A percentile compares a stretch with the other conserved stretches of the same genome.
Conservation (phyloP, 225 moss, liverwort and hornwort genomes). For the Sphagnum tenellum region DNA sequence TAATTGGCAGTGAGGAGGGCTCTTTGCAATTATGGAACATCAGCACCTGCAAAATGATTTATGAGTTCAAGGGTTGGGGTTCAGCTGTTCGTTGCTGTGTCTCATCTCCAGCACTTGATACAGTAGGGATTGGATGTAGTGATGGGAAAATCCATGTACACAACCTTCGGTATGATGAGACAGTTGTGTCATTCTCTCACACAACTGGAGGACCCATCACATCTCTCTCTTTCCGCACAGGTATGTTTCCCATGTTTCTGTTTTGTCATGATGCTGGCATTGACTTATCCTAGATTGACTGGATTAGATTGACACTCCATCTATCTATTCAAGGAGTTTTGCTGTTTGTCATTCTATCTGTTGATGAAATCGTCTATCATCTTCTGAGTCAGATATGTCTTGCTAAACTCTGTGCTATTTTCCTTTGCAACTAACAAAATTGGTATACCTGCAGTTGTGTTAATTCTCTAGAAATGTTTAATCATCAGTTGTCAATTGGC, state of each 20-base stretch:
- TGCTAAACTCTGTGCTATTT: too few species aligned
- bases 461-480: too few species aligned
- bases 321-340: too few species aligned
- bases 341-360: too few species aligned
- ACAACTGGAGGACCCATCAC: conserved; percentile 73
- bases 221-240: conserved; percentile 80
- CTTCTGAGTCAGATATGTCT: too few species aligned
- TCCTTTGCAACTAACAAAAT: too few species aligned
- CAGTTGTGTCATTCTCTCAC: conserved; percentile 66
- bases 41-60: conserved; percentile 57
- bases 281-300: background rate
- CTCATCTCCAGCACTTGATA: conserved; percentile 82
- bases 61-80: conserved; percentile 81
- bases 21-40: conserved; percentile 84
- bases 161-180: conserved; percentile 81
- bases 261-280: background rate
- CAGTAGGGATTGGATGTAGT: conserved; percentile 68
- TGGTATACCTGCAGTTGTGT: too few species aligned
- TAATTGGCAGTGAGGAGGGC: conserved; percentile 86
- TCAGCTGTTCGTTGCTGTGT: conserved; percentile 63
- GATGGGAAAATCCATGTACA: conserved; percentile 76
- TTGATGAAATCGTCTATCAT: too few species aligned
- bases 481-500: too few species aligned
- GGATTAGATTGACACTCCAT: too few species aligned
- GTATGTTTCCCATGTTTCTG: conserved; percentile 9